These are phyloP conservation scores for Candida michaelii DNA, from an alignment of 805 yeast genomes.

Conservation along the genomic window DNA sequence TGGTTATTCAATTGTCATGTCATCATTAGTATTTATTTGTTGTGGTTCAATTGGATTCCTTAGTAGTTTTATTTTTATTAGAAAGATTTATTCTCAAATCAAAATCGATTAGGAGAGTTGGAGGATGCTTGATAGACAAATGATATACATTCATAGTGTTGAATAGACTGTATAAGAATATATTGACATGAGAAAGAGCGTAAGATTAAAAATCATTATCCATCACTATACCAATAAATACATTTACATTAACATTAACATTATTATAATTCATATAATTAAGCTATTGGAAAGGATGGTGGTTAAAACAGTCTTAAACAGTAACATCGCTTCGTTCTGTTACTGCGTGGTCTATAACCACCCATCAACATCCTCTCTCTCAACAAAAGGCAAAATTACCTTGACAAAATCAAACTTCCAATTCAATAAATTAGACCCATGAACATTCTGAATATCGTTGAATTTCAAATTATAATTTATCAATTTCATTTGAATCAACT, in stretches of 20 bases:
- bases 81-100: conserved; percentile 78
- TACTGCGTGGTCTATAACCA: conserved; percentile 24
- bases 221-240: conserved; percentile 2
- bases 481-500: conserved; percentile 25
- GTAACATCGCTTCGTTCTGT: background rate
- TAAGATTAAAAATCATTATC: conserved; percentile 1
- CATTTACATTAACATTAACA: too few relatives aligned
- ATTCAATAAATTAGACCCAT: conserved; percentile 3
- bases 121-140: background rate
- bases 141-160: too few relatives aligned
- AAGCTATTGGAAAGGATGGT: too few relatives aligned
- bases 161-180: too few relatives aligned
- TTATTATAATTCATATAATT: too few relatives aligned
- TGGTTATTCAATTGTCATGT: conserved; percentile 77
- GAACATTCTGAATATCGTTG: conserved; percentile 9
- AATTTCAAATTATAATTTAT: conserved; percentile 29
- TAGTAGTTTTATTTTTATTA: conserved; percentile 69
- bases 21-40: conserved; percentile 68
- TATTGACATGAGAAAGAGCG: too few relatives aligned
- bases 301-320: too few relatives aligned
- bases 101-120: conserved; percentile 60
- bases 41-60: conserved; percentile 89
- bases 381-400: conserved; percentile 26
- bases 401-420: conserved; percentile 23
- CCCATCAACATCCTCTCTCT: conserved; percentile 35